These are phyloP conservation scores for Suillus cothurnatus DNA, from an alignment of 768 basidiomycete genomes.

Conservation along the genomic window DNA sequence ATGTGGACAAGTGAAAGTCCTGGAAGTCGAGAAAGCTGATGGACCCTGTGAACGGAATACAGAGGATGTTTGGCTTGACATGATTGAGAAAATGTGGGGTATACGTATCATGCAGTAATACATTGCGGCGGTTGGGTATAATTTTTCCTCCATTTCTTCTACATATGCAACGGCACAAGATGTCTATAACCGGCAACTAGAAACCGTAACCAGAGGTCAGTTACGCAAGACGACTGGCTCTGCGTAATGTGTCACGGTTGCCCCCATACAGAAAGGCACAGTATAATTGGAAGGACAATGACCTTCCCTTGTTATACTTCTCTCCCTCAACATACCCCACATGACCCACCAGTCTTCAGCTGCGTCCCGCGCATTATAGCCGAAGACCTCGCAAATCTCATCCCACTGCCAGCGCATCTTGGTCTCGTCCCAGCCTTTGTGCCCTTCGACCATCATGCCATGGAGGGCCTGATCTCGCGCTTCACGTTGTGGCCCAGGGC, in stretches of 20 bases:
- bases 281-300: background rate
- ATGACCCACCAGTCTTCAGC: constrained; percentile 71
- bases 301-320: constrained; percentile 24
- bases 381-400: constrained; percentile 52
- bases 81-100: background rate
- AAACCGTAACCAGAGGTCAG: background rate
- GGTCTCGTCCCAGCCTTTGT: constrained; percentile 50
- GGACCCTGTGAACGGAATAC: background rate
- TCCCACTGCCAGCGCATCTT: constrained; percentile 56
- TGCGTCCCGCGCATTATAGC: constrained; percentile 57
- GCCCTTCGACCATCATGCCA: constrained; percentile 27
- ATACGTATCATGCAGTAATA: background rate
- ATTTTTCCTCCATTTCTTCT: background rate
- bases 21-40: background rate
- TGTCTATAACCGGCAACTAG: background rate
- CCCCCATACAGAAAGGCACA: background rate
- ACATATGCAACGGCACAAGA: background rate
- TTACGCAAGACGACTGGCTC: background rate
- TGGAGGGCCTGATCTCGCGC: constrained; percentile 43
- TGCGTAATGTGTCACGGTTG: background rate
- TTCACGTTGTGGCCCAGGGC: constrained; percentile 48
- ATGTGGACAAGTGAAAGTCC: background rate
- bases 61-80: background rate
- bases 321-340: constrained; percentile 52
- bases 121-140: background rate